phyloP scores from a whole-genome alignment of 345 rosid genomes.

The Lepidium sativum region DNA sequence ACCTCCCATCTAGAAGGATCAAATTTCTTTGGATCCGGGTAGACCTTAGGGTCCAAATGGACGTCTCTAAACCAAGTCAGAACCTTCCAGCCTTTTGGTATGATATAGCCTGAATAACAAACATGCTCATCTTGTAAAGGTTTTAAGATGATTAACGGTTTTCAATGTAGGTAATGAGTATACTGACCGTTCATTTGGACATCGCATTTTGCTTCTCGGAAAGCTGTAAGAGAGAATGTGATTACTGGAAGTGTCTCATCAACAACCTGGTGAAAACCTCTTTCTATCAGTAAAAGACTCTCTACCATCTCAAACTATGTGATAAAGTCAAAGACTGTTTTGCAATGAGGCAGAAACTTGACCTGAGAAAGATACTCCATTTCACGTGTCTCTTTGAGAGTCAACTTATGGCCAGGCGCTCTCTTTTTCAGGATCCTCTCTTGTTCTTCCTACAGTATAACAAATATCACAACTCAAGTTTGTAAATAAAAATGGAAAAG shows the following conservation, averaged over 20 bases:
- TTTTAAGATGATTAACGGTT: background rate
- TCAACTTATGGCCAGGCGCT: constrained; percentile 39
- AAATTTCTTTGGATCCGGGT: constrained; percentile 56
- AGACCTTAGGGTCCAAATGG: constrained; percentile 56
- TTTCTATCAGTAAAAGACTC: background rate
- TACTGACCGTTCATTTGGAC: constrained; percentile 47
- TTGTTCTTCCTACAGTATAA: constrained; percentile 53
- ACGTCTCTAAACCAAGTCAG: constrained; percentile 73
- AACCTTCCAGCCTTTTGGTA: constrained; percentile 87
- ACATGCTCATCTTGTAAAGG: background rate
- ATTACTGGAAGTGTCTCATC: constrained; percentile 78
- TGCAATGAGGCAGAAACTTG: background rate
- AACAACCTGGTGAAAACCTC: constrained; percentile 39
- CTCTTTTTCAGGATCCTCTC: constrained; percentile 41
- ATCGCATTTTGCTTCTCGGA: constrained; percentile 64
- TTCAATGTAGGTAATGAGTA: background rate
- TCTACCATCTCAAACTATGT: background rate
- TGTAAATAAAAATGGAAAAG: background rate
- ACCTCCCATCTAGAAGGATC: constrained; percentile 93
- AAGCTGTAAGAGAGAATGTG: constrained; percentile 67
- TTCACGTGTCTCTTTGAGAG: constrained; percentile 58
- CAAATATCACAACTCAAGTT: background rate
- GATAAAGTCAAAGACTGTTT: background rate
- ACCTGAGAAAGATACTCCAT: constrained; percentile 77
- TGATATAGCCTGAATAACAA: constrained; percentile 47